Conservation (phyloP, 2,329 filamentous ascomycete genomes). For the Dothistroma pini region DNA sequence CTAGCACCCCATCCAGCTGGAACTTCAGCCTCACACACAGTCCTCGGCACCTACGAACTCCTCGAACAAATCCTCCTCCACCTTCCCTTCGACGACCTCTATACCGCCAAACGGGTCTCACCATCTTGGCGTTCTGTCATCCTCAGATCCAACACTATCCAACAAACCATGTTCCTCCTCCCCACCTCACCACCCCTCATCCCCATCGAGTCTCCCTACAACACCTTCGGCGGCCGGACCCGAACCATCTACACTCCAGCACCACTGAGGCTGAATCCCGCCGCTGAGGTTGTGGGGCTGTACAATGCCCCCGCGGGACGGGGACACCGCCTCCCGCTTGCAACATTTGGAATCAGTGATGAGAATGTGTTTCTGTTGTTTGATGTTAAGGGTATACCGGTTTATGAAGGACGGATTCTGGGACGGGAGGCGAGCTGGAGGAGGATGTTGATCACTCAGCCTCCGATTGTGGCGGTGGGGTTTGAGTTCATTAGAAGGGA, state of each 20-base stretch:
- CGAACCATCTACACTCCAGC: slow-evolving; percentile 4
- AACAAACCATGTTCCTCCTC: slow-evolving; percentile 8
- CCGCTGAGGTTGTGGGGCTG: neutral
- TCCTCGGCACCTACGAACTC: slow-evolving; percentile 14
- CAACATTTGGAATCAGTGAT: slow-evolving; percentile 9
- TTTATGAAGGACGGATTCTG: slow-evolving; percentile 1
- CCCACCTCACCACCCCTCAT: neutral
- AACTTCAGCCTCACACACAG: neutral
- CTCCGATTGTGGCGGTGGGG: slow-evolving; percentile 9
- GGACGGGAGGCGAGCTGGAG: slow-evolving; percentile 6
- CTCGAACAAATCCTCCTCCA: slow-evolving; percentile 11
- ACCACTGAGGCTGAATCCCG: slow-evolving; percentile 5
- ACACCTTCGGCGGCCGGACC: slow-evolving; percentile 7
- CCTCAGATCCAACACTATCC: slow-evolving; percentile 4
- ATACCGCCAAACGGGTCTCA: slow-evolving; percentile 1
- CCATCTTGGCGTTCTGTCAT: slow-evolving; percentile 7
- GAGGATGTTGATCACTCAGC: slow-evolving; percentile 12
- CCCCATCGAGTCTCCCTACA: slow-evolving; percentile 4
- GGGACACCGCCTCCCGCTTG: slow-evolving; percentile 4
- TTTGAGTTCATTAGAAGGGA: slow-evolving; percentile 8
- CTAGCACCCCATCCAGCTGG: neutral
- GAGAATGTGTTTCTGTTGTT: slow-evolving; percentile 9
- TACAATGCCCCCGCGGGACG: neutral
- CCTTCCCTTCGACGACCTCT: slow-evolving; percentile 10
- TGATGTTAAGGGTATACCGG: slow-evolving; percentile 10